These are phyloP conservation scores for Eucommia ulmoides DNA, from an alignment of 257 asterid species.

Conservation along the genomic window DNA sequence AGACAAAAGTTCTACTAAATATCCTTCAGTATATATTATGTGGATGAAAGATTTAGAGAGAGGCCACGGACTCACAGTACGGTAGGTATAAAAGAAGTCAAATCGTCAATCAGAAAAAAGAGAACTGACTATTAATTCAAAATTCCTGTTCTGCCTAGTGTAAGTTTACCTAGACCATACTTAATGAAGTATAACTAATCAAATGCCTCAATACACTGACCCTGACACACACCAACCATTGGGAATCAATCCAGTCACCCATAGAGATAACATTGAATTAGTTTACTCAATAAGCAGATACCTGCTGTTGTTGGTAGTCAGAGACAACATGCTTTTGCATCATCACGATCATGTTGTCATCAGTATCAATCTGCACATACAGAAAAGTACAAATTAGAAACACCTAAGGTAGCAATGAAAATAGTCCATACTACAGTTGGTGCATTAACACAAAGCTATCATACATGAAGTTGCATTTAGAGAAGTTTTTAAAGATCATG, in stretches of 20 bases:
- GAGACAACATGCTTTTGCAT: constrained; percentile 51
- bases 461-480: too few species aligned
- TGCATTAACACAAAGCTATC: too few species aligned
- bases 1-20: neutral
- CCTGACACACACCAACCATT: neutral
- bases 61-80: neutral
- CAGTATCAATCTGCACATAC: constrained; percentile 51
- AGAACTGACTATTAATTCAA: neutral
- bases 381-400: too few species aligned
- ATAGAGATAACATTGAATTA: neutral
- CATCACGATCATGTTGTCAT: constrained; percentile 52
- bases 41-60: too few species aligned
- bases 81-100: neutral
- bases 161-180: neutral
- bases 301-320: constrained; percentile 79
- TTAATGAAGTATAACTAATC: neutral
- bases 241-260: neutral
- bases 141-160: neutral
- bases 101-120: neutral
- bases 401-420: too few species aligned
- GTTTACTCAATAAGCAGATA: constrained; percentile 8
- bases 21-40: neutral
- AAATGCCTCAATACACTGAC: neutral
- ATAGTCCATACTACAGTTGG: too few species aligned
- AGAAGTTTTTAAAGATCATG: too few species aligned